A percentile compares a stretch with the other conserved stretches of the same genome.
Conservation (phyloP, 257 asterid genomes). For the Solanum pinnatisectum region DNA sequence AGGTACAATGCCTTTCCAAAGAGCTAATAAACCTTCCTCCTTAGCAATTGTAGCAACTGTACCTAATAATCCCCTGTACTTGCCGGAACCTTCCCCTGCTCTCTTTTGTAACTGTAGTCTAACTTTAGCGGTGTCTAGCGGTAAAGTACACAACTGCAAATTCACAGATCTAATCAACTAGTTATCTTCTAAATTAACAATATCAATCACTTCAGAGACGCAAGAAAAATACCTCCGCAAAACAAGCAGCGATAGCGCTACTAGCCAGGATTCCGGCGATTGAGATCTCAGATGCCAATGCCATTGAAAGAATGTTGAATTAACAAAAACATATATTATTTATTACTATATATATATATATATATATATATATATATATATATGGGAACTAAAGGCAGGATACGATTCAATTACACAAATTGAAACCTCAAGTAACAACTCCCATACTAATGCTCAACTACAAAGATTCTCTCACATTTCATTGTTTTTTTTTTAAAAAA, state of each 20-base stretch:
- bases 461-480: neutral
- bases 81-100: constrained; percentile 45
- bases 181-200: neutral
- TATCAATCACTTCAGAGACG: neutral
- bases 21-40: constrained; percentile 76
- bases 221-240: constrained; percentile 64
- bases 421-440: neutral
- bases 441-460: neutral
- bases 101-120: constrained; percentile 89
- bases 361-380: neutral
- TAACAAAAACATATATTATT: neutral
- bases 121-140: constrained; percentile 83
- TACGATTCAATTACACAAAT: neutral
- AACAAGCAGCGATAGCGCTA: constrained; percentile 85
- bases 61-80: constrained; percentile 66
- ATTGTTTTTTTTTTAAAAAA: neutral
- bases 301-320: constrained; percentile 20
- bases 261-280: constrained; percentile 58
- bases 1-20: constrained; percentile 87
- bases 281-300: constrained; percentile 69
- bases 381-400: neutral
- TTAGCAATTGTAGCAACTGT: constrained; percentile 67
- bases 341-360: neutral
- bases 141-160: constrained; percentile 76
- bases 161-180: neutral